A percentile compares a stretch with the other conserved stretches of the same genome.
Evolutionary conservation across 2,329 filamentous ascomycete species (phyloP).

Genomic region (Sporothrix brasiliensis): DNA sequence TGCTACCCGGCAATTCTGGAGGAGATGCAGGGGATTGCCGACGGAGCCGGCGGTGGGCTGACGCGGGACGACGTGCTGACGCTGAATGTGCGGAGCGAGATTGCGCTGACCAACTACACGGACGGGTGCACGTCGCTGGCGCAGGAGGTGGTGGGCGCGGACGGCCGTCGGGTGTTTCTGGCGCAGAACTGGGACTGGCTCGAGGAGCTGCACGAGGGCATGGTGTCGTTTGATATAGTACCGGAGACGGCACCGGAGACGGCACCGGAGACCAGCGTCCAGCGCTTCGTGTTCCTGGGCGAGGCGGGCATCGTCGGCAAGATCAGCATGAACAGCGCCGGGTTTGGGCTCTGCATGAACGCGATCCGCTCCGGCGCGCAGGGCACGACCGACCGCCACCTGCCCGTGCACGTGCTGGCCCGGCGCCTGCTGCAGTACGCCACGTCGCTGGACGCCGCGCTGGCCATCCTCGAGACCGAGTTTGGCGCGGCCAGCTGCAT

Average conservation of each 20-base stretch:
- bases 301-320: slow-evolving; percentile 31
- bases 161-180: slow-evolving; percentile 6
- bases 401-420: slow-evolving; percentile 29
- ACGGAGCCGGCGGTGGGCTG: slow-evolving; percentile 51
- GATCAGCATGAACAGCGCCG: slow-evolving; percentile 27
- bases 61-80: slow-evolving; percentile 57
- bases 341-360: slow-evolving; percentile 30
- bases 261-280: not conserved
- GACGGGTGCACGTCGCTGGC: slow-evolving; percentile 29
- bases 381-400: not conserved
- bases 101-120: slow-evolving; percentile 30
- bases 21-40: slow-evolving; percentile 57
- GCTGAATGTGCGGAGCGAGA: slow-evolving; percentile 44
- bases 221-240: slow-evolving; percentile 26
- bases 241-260: not conserved
- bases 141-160: not conserved
- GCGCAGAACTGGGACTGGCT: slow-evolving; percentile 32
- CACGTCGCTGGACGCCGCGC: not conserved
- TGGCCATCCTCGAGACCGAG: not conserved
- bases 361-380: slow-evolving; percentile 28
- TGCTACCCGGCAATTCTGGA: slow-evolving; percentile 30
- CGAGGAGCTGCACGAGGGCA: slow-evolving; percentile 11
- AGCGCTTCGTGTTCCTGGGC: slow-evolving; percentile 32
- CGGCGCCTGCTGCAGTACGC: slow-evolving; percentile 17
- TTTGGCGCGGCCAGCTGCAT: slow-evolving; percentile 7